Base-by-base conservation (phyloP, 2,329 filamentous ascomycete species). In the Juglanconis sp. region DNA sequence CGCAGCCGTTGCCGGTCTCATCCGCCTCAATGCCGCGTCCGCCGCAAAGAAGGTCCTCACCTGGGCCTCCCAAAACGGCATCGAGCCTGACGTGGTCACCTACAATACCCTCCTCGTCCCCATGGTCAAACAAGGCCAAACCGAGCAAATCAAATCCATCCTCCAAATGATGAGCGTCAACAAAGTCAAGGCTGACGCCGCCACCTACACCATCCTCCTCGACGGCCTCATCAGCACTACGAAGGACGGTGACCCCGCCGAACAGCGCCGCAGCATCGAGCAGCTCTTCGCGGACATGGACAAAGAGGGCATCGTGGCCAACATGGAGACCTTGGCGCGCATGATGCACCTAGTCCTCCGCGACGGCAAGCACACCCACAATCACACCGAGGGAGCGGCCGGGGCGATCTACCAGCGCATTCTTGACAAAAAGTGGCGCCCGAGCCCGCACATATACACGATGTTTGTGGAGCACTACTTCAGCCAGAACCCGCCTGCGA, bases 191-290 rank as follows among this genome's bases (percentile, higher is more conserved):
- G 82, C 87, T 1, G 85, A 92, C 70, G 77, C 80, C n/a, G 82
- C 81, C 5, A 95, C 91, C 0, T 91, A 90, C 71, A 90, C 86
- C 30, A 85, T 91, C 63, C 79, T 95, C 59, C 77, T 95, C 7
- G 85, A 89, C 47, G 82, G 81, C 68, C 72, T 83, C 62, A 74
- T 84, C 67, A 68, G 75, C 63, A 66, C 72, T 46, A 73, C 84
- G 47, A 68, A 73, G 42, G 59, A 67, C 34, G 68, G 78, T 52
- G 70, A 76, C 2, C 71, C 77, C 0, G 71, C 77, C 10, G 78
- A 86, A 57, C 86, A 88, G 69, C 58, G 77, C 24, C 68, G 72
- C 2, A 75, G 79, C 17, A 78, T 91, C 6, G 67, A 78, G n/a
- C 69, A 71, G 4, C 76, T 89, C 50, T 79, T 93, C 56, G 65